phyloP scores from a whole-genome alignment of 163 green algal species.

The Chlorella variabilis region DNA sequence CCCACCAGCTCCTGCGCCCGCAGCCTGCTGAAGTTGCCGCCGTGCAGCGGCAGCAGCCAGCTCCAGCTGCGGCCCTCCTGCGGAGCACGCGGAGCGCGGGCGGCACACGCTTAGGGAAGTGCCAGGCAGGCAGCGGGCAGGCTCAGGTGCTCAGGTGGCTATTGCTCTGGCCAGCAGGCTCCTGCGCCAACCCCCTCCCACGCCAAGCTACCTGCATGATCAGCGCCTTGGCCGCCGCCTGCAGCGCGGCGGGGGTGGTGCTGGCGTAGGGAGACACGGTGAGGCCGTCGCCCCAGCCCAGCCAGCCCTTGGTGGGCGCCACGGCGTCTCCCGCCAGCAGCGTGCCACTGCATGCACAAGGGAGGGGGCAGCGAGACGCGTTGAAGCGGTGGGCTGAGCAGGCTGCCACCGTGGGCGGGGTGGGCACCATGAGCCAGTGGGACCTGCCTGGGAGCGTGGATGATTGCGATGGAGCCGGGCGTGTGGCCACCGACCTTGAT shows the following conservation, averaged over 20 bases:
- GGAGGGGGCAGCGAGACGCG: too few species aligned
- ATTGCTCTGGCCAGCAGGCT: too few species aligned
- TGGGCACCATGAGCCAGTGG: too few species aligned
- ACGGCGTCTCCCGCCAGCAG: slow-evolving; percentile 20
- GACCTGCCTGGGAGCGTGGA: slow-evolving; percentile 1
- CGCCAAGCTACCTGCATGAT: not conserved
- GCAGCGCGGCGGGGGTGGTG: not conserved
- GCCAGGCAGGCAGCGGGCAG: too few species aligned
- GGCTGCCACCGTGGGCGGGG: not conserved
- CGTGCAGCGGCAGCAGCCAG: slow-evolving; percentile 13
- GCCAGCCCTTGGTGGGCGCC: not conserved
- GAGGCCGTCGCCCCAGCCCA: not conserved
- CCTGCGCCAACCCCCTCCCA: too few species aligned
- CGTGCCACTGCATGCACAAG: not conserved
- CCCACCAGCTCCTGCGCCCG: not conserved
- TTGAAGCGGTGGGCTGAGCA: not conserved
- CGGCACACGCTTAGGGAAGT: too few species aligned
- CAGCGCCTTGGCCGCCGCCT: not conserved
- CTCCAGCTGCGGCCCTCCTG: not conserved
- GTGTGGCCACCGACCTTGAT: not conserved
- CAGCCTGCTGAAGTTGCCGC: slow-evolving; percentile 29
- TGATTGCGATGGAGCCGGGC: not conserved
- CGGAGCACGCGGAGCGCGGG: not conserved
- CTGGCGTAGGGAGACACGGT: not conserved
- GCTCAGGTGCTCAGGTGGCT: too few species aligned